These are phyloP conservation scores for Terfezia claveryi DNA, from an alignment of 495 filamentous ascomycete species.

Conservation along the genomic window DNA sequence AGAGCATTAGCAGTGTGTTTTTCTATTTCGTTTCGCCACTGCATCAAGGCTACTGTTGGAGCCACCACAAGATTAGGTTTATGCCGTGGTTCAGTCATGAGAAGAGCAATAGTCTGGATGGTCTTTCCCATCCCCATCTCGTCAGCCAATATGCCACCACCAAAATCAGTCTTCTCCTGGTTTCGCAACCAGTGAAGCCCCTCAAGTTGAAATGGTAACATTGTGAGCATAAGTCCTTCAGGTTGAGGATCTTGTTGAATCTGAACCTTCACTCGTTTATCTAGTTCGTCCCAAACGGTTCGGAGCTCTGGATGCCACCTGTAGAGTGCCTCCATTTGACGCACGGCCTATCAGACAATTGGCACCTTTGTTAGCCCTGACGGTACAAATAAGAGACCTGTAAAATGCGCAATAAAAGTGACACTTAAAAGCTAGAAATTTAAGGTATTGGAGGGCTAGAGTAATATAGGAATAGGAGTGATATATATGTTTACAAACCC, in stretches of 20 bases:
- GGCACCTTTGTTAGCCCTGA: too few species aligned
- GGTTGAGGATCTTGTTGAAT: constrained; percentile 53
- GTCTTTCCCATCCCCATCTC: constrained; percentile 65
- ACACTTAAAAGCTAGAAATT: too few species aligned
- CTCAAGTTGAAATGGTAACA: constrained; percentile 85
- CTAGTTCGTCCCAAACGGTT: constrained; percentile 67
- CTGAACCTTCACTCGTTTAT: constrained; percentile 40
- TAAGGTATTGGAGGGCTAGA: too few species aligned
- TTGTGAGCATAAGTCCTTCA: constrained; percentile 46
- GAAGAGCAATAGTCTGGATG: constrained; percentile 84
- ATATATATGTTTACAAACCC: constrained; percentile 2
- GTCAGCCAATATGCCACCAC: constrained; percentile 76
- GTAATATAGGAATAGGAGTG: too few species aligned
- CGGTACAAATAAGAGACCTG: neutral
- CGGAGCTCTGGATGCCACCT: constrained; percentile 49
- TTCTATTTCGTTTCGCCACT: constrained; percentile 85
- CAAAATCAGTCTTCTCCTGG: constrained; percentile 68
- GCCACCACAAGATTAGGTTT: constrained; percentile 69
- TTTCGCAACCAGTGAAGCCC: constrained; percentile 81
- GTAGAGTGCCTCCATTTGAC: constrained; percentile 38
- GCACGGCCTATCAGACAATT: neutral
- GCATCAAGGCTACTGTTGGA: constrained; percentile 87
- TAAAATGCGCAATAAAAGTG: too few species aligned
- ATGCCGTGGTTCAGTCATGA: constrained; percentile 90
- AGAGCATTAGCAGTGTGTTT: constrained; percentile 77